These are phyloP conservation scores for Colletotrichum aenigma DNA, from an alignment of 2,329 filamentous ascomycete species.

Conservation along the genomic window DNA sequence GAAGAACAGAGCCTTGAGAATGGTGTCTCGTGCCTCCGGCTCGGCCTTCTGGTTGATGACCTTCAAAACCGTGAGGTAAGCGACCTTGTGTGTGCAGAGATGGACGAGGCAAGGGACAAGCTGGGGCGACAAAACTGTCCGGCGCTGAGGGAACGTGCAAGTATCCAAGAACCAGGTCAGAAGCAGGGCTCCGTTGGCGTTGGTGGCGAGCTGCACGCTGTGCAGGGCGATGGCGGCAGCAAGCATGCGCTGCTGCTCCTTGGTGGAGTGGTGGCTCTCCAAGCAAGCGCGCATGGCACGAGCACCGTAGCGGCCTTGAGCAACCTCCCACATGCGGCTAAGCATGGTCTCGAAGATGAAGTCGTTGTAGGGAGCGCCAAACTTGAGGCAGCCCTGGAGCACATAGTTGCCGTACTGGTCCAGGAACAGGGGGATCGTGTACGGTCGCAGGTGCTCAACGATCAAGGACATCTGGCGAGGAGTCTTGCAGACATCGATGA, in stretches of 20 bases:
- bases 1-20: conserved; percentile 92
- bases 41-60: conserved; percentile 98
- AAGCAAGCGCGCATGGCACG: conserved; percentile 96
- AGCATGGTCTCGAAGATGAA: conserved; percentile 99
- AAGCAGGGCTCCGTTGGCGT: conserved; percentile 91
- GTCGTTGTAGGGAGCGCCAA: conserved; percentile 85
- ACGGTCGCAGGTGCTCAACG: conserved; percentile 81
- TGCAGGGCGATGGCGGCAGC: conserved; percentile 95
- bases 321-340: conserved; percentile 88
- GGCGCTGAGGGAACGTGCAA: conserved; percentile 90
- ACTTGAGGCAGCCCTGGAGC: conserved; percentile 93
- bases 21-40: conserved; percentile 86
- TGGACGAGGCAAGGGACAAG: conserved; percentile 93
- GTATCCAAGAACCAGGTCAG: conserved; percentile 98
- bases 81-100: conserved; percentile 97
- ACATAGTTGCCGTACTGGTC: conserved; percentile 99
- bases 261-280: conserved; percentile 93
- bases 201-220: conserved; percentile 94
- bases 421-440: conserved; percentile 89
- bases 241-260: conserved; percentile 94
- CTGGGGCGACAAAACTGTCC: conserved; percentile 88
- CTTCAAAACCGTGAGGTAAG: conserved; percentile 95
- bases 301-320: conserved; percentile 92
- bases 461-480: conserved; percentile 83
- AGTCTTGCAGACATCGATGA: conserved; percentile 94